phyloP scores from a whole-genome alignment of 2,329 filamentous ascomycete genomes.

The Sclerotinia subarctica region DNA sequence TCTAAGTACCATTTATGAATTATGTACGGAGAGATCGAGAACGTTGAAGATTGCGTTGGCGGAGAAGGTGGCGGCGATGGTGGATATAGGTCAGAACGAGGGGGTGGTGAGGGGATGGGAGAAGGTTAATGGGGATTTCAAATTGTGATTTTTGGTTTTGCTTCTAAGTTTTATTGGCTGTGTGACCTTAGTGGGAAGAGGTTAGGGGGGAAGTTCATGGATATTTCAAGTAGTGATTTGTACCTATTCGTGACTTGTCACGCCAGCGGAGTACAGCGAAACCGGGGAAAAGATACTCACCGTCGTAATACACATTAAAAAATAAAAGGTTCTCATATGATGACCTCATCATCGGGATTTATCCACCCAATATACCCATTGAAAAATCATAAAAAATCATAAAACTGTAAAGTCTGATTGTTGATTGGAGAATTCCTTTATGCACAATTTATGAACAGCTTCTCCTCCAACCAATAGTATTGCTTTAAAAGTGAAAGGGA shows the following conservation, averaged over 20 bases:
- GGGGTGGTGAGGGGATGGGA: conserved; percentile 30
- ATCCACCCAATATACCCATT: background rate
- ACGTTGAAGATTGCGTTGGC: conserved; percentile 68
- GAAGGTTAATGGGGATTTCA: conserved; percentile 39
- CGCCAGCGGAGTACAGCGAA: background rate
- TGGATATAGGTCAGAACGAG: background rate
- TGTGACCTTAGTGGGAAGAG: too few relatives aligned
- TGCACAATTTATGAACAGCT: background rate
- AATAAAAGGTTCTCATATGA: background rate
- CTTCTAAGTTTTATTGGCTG: background rate
- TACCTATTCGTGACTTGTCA: background rate
- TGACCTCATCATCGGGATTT: background rate
- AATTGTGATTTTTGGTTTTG: conserved; percentile 26
- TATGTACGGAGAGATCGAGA: conserved; percentile 75
- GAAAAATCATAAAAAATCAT: background rate
- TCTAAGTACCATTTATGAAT: conserved; percentile 83
- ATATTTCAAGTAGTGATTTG: background rate
- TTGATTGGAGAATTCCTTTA: conserved; percentile 1
- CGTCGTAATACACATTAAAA: background rate
- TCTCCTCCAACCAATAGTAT: conserved; percentile 1
- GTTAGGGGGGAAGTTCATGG: background rate
- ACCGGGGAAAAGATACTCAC: background rate
- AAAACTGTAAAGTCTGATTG: background rate
- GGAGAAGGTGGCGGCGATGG: conserved; percentile 58
- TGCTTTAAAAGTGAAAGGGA: background rate